Conservation (phyloP, 352 stramenopile genomes). For the Phytophthora fragariaefolia region DNA sequence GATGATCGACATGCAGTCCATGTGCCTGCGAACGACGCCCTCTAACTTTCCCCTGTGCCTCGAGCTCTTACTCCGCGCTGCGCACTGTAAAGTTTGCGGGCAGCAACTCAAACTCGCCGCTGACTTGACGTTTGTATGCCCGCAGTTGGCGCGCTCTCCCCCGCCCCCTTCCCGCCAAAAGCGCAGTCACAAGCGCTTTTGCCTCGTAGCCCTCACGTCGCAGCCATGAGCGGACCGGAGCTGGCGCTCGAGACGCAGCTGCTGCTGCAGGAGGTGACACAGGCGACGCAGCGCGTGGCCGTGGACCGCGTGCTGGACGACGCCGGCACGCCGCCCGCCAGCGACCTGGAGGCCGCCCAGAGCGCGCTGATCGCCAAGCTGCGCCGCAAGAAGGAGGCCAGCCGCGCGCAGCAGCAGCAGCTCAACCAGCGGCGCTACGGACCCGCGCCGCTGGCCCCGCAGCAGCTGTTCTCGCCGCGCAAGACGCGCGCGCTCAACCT, state of each 20-base stretch:
- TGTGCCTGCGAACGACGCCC: no score
- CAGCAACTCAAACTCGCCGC: neutral
- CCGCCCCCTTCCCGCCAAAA: slow-evolving; percentile 13
- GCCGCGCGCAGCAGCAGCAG: slow-evolving; percentile 53
- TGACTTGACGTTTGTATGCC: slow-evolving; percentile 27
- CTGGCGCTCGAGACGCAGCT: slow-evolving; percentile 81
- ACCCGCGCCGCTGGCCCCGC: neutral
- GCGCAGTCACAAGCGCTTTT: neutral
- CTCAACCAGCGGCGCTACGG: slow-evolving; percentile 59
- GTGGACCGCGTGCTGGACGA: slow-evolving; percentile 40
- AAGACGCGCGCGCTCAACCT: slow-evolving; percentile 56
- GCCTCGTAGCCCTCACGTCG: neutral
- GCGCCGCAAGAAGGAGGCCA: slow-evolving; percentile 64
- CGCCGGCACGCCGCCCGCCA: slow-evolving; percentile 27
- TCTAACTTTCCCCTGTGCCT: neutral
- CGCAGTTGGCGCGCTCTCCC: slow-evolving; percentile 19
- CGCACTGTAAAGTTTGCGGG: neutral
- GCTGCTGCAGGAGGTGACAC: slow-evolving; percentile 77
- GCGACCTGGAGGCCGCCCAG: slow-evolving; percentile 65
- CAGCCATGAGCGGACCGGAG: slow-evolving; percentile 52
- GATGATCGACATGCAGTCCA: neutral
- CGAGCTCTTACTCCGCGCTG: neutral
- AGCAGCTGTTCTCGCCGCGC: slow-evolving; percentile 36
- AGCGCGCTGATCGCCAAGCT: slow-evolving; percentile 70
- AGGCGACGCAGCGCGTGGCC: slow-evolving; percentile 49